These are phyloP conservation scores for Colletotrichum sp. DNA, from an alignment of 2,329 filamentous ascomycete genomes.

Conservation along the genomic window DNA sequence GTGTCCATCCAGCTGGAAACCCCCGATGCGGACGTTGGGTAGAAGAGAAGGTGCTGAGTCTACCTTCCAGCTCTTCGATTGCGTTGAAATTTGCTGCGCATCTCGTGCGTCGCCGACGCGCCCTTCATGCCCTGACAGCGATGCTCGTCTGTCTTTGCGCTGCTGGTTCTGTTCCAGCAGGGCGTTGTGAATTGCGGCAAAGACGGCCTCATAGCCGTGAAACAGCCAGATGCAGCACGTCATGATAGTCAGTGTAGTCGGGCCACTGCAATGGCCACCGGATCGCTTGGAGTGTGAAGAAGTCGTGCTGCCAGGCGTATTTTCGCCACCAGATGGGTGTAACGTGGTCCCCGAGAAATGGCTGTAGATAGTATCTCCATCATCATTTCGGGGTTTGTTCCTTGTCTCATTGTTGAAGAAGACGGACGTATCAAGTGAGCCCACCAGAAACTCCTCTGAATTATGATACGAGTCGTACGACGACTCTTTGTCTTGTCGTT, in stretches of 20 bases:
- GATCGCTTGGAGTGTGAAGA: not conserved
- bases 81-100: accelerated
- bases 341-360: not conserved
- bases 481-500: not conserved
- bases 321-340: not conserved
- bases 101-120: not conserved
- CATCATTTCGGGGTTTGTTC: accelerated
- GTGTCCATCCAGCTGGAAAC: not conserved
- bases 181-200: not conserved
- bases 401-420: not conserved
- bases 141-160: not conserved
- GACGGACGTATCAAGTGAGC: not conserved
- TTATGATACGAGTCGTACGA: not conserved
- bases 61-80: not conserved
- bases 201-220: not conserved
- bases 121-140: accelerated
- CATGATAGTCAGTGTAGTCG: not conserved
- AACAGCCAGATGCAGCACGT: not conserved
- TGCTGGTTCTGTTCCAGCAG: not conserved
- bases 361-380: not conserved
- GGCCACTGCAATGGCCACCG: not conserved
- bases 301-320: not conserved
- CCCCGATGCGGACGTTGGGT: not conserved
- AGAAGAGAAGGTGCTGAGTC: not conserved
- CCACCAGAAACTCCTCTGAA: not conserved